Evolutionary conservation across 2,329 filamentous ascomycete species (phyloP), one percentile per base, ranked within the genome.

Genomic region (Pyrenophora graminea): DNA sequence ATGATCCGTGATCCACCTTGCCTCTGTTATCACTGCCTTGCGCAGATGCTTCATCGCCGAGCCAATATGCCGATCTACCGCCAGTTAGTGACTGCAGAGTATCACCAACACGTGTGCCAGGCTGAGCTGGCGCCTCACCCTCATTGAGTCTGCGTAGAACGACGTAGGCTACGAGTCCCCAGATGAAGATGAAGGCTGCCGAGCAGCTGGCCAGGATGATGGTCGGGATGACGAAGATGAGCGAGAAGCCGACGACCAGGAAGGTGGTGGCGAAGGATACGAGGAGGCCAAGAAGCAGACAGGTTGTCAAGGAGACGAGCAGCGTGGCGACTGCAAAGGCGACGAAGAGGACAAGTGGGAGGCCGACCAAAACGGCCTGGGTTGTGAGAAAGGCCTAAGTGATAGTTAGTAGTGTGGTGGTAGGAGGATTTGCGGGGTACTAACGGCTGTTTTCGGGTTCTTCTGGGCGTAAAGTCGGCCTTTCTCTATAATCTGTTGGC

Each of bases 401-500:
- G 13, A 12, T n/a, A 8, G 15, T 52, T 12, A 25, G 39, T 13
- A 17, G 9, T 3, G 8, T 7, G 9, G 3, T 15, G 2, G n/a
- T 4, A 15, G 23, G 6, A 17, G 17, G 1, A 3, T 6, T 12
- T 1, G 3, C 10, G 15, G 30, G 33, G 17, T 25, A 38, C 85
- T 18, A 77, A 90, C 88, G 48, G 88, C 85, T 37, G 91, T 76
- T 55, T 90, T 76, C 2, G 90, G 90, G 49, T 87, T 86, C 41
- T 80, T 76, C 5, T 79, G 72, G 13, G 86, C 84, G 64, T 89
- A 87, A 4, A 75, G 68, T 31, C 78, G 76, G 23, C 82, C 71
- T 38, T 76, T 78, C 13, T 81, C 76, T 60, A 85, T 79, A 36
- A 83, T 77, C 48, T 79, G 77, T 56, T 84, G 79, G 42, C 88